Conservation (phyloP, 1,284 basidiomycete species). For the Ganoderma lingzhi region DNA sequence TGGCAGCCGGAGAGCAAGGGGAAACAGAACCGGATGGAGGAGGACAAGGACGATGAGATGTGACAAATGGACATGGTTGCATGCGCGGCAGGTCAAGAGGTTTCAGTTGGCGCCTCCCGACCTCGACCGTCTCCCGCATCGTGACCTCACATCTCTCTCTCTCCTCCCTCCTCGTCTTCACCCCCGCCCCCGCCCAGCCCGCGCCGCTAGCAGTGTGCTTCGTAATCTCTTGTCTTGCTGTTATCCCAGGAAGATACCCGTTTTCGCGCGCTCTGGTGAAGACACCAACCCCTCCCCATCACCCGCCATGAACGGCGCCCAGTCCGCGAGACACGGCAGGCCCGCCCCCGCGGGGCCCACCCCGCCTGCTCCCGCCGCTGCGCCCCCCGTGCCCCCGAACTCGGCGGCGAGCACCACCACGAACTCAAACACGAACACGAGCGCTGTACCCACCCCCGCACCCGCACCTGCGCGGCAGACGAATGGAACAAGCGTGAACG, state of each 20-base stretch:
- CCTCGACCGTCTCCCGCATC: slow-evolving; percentile 9
- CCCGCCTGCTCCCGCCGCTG: slow-evolving; percentile 59
- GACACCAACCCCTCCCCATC: slow-evolving; percentile 2
- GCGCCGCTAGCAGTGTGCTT: slow-evolving; percentile 10
- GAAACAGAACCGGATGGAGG: slow-evolving; percentile 9
- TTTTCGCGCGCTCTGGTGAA: slow-evolving; percentile 10
- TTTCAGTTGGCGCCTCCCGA: slow-evolving; percentile 14
- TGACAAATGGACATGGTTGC: slow-evolving; percentile 26
- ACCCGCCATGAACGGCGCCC: slow-evolving; percentile 51
- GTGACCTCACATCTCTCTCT: slow-evolving; percentile 7
- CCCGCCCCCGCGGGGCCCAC: slow-evolving; percentile 66
- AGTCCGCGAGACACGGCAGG: slow-evolving; percentile 41
- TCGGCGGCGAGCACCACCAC: slow-evolving; percentile 23
- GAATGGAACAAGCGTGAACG: slow-evolving; percentile 42
- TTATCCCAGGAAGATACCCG: slow-evolving; percentile 17
- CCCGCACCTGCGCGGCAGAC: slow-evolving; percentile 35
- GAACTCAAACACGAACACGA: slow-evolving; percentile 9
- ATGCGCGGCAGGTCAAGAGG: slow-evolving; percentile 2
- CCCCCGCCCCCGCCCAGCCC: slow-evolving; percentile 15
- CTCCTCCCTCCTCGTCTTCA: slow-evolving; percentile 11
- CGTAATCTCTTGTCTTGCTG: slow-evolving; percentile 25
- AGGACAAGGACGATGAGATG: slow-evolving; percentile 13
- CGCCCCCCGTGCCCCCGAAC: slow-evolving; percentile 54
- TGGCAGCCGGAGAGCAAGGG: slow-evolving; percentile 11
- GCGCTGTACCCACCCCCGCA: slow-evolving; percentile 20